Base-by-base conservation (phyloP, 805 yeast genomes). In the Nakazawaea ishiwadae region DNA sequence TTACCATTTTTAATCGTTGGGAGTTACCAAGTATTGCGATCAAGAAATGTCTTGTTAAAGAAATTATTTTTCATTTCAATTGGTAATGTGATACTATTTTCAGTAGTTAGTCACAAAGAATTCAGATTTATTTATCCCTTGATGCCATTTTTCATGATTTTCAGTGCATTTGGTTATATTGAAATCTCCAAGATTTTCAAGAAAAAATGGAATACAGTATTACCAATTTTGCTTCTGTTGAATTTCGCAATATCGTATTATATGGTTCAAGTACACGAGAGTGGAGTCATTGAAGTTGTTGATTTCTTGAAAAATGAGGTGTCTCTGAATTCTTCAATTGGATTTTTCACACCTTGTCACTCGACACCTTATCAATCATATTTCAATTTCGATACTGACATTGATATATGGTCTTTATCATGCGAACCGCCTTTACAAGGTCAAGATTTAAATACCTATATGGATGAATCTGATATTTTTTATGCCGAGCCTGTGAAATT, bases 341-440 rank as follows among this genome's bases (percentile, higher is more conserved):
- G 96, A 0, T 86, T 93, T 51, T 59, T 93, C 12, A 88, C 90
- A 55, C 99, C 99, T 0, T 93, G 99, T 53, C 99, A 93, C 59
- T 90, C 98, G 0, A 91, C 97, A 0, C 99, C 99, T 2, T 85
- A 93, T 80, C 96, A 88, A 55, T 77, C 93, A 19, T 79, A 84
- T 55, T 61, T 93, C 31, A 96, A 90, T 54, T 63, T 84, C 17
- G 58, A 65, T 8, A 56, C 65, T 14, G 51, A 51, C 1, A 71
- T 75, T 10, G 46, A 59, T n/a, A 52, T 80, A 1, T 85, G 96
- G 95, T 81, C 82, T 41, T 65, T 93, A 31, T 78, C 96, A 0
- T 93, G 99, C 59, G 95, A 88, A 44, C 99, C 99, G 0, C 98
- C 99, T 1, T 56, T 79, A 15, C 72, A 71, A 4, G 37, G 49